Evolutionary conservation across 2,329 filamentous ascomycete species (phyloP).

Genomic region (Leptographium lundbergii): DNA sequence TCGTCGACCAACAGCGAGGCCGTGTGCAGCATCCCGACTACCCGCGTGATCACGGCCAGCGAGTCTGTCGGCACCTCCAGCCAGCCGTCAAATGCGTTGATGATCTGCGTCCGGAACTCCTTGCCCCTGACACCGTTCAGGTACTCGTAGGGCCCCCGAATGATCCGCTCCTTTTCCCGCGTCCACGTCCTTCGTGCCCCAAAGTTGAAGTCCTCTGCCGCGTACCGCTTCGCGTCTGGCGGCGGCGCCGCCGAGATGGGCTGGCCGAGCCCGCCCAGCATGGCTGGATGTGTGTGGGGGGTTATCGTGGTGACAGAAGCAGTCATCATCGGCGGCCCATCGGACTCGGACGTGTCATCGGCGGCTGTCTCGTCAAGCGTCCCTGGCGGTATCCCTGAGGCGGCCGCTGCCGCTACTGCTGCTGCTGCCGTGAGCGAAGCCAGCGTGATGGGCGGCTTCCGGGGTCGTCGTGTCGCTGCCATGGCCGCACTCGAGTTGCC

Average conservation of each 20-base stretch:
- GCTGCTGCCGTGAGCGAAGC: slow-evolving; percentile 1
- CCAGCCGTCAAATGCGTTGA: slow-evolving; percentile 71
- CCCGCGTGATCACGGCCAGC: slow-evolving; percentile 62
- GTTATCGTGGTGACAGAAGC: no score
- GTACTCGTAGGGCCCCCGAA: slow-evolving; percentile 72
- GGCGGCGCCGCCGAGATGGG: slow-evolving; percentile 19
- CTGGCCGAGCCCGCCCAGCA: not conserved
- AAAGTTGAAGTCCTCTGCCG: slow-evolving; percentile 42
- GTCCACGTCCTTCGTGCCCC: slow-evolving; percentile 47
- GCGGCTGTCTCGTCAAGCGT: not conserved
- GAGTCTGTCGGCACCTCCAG: slow-evolving; percentile 58
- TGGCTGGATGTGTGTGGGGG: not conserved
- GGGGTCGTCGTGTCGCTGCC: slow-evolving; percentile 14
- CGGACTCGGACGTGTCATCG: not conserved
- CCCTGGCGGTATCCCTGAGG: slow-evolving; percentile 3
- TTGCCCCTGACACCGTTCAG: slow-evolving; percentile 69
- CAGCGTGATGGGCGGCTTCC: slow-evolving; percentile 18
- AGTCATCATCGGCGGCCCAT: not conserved
- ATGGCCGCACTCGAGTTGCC: not conserved
- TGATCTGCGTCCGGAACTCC: slow-evolving; percentile 69
- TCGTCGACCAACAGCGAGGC: slow-evolving; percentile 76
- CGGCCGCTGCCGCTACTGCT: slow-evolving; percentile 4
- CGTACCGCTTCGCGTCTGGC: slow-evolving; percentile 39
- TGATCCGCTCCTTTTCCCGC: slow-evolving; percentile 61
- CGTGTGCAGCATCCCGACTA: slow-evolving; percentile 77